Evolutionary conservation across 2,329 filamentous ascomycete species (phyloP).

Genomic region (Lecanicillium sp.): DNA sequence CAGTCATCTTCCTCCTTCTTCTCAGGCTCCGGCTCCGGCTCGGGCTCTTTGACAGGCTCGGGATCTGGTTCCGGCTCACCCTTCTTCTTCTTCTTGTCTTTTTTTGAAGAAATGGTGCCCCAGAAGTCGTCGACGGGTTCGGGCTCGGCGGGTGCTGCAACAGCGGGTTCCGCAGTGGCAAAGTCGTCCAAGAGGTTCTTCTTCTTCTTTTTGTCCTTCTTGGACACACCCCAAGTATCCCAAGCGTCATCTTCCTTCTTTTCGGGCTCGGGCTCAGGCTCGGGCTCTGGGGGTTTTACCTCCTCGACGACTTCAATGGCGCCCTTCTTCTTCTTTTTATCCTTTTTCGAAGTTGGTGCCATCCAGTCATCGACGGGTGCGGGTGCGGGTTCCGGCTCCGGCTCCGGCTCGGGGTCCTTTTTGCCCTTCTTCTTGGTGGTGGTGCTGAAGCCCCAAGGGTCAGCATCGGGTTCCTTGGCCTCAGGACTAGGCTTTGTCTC

Average conservation of each 20-base stretch:
- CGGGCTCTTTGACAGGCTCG: constrained; percentile 17
- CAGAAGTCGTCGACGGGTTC: constrained; percentile 17
- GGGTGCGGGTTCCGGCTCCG: constrained; percentile 19
- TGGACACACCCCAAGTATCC: constrained; percentile 24
- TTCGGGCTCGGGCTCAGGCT: constrained; percentile 23
- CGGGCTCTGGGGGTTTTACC: constrained; percentile 18
- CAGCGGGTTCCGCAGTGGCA: constrained; percentile 4
- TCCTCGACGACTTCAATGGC: constrained; percentile 20
- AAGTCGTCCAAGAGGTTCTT: constrained; percentile 19
- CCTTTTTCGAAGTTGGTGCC: constrained; percentile 25
- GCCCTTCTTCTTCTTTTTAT: constrained; percentile 35
- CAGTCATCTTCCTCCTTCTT: constrained; percentile 28
- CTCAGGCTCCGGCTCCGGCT: constrained; percentile 19
- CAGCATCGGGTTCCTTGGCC: constrained; percentile 23
- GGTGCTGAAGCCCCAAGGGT: constrained; percentile 30
- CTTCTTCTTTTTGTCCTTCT: constrained; percentile 31
- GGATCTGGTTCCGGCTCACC: constrained; percentile 22
- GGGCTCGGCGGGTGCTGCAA: constrained; percentile 9
- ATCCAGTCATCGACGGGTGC: constrained; percentile 20
- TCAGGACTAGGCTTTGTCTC: constrained; percentile 25
- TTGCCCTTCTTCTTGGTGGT: constrained; percentile 38
- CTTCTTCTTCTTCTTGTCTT: constrained; percentile 34
- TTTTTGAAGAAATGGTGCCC: constrained; percentile 18
- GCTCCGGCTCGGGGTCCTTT: constrained; percentile 22
- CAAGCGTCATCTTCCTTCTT: constrained; percentile 27